Conservation (phyloP, 805 yeast species). For the Nakazawaea molendinolei region DNA sequence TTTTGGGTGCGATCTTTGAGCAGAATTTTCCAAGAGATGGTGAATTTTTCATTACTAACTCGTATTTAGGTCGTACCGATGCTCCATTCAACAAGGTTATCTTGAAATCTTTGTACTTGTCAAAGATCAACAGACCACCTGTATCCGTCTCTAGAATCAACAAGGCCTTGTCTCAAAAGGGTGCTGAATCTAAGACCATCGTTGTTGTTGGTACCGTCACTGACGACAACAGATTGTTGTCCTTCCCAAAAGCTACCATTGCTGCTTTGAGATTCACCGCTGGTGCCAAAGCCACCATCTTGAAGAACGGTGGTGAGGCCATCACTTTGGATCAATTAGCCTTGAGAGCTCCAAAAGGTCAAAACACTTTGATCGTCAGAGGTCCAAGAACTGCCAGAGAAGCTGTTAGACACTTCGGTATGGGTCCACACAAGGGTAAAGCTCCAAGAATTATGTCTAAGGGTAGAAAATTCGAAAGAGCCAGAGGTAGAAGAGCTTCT, state of each 20-base stretch:
- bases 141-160: conserved; percentile 91
- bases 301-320: conserved; percentile 99
- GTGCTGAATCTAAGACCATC: conserved; percentile 83
- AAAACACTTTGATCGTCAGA: conserved; percentile 95
- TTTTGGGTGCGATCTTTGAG: conserved; percentile 38
- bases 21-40: conserved; percentile 32
- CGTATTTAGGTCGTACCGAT: conserved; percentile 83
- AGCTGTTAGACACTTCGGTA: conserved; percentile 99
- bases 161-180: conserved; percentile 60
- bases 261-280: conserved; percentile 99
- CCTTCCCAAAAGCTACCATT: conserved; percentile 93
- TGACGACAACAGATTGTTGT: conserved; percentile 91
- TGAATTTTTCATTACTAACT: conserved; percentile 23
- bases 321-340: conserved; percentile 99
- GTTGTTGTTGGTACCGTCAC: conserved; percentile 99
- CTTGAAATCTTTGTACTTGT: conserved; percentile 90
- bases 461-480: conserved; percentile 99
- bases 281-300: conserved; percentile 95
- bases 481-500: conserved; percentile 99
- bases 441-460: conserved; percentile 96
- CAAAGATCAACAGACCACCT: conserved; percentile 99
- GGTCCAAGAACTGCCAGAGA: conserved; percentile 99
- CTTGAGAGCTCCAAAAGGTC: conserved; percentile 98
- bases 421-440: conserved; percentile 99
- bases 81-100: conserved; percentile 98